Conservation (phyloP, 2,329 filamentous ascomycete species). For the Xylariales sp. region DNA sequence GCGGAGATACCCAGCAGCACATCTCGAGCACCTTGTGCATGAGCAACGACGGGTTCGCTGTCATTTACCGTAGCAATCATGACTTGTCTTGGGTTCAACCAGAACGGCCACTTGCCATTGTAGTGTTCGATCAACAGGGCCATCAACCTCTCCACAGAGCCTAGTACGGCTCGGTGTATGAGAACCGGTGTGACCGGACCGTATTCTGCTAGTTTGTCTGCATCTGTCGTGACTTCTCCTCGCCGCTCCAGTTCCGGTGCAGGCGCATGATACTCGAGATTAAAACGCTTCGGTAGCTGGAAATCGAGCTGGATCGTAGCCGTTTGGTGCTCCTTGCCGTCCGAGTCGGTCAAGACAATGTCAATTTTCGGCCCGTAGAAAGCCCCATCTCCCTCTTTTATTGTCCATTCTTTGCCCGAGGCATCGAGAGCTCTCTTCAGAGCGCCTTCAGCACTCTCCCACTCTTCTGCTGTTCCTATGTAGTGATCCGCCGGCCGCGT, state of each 20-base stretch:
- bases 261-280: constrained; percentile 68
- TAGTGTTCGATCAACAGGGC: constrained; percentile 82
- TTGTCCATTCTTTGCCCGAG: constrained; percentile 63
- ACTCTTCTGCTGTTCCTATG: constrained; percentile 69
- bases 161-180: constrained; percentile 80
- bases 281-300: constrained; percentile 79
- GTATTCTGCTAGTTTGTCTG: constrained; percentile 41
- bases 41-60: constrained; percentile 46
- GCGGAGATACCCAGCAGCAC: constrained; percentile 40
- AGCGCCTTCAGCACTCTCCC: constrained; percentile 63
- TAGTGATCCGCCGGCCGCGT: constrained; percentile 73
- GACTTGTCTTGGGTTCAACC: constrained; percentile 77
- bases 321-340: constrained; percentile 84
- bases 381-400: constrained; percentile 79
- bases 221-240: constrained; percentile 45
- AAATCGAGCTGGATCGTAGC: constrained; percentile 89
- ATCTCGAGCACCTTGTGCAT: constrained; percentile 42
- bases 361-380: constrained; percentile 94
- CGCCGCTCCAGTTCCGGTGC: constrained; percentile 57
- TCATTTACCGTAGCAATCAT: constrained; percentile 71
- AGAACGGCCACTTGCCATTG: constrained; percentile 78
- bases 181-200: constrained; percentile 69
- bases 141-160: constrained; percentile 80
- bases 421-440: constrained; percentile 58
- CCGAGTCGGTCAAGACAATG: constrained; percentile 72